A percentile compares a stretch with the other conserved stretches of the same genome.
Conservation (phyloP, 495 filamentous ascomycete species). For the Tuber borchii region DNA sequence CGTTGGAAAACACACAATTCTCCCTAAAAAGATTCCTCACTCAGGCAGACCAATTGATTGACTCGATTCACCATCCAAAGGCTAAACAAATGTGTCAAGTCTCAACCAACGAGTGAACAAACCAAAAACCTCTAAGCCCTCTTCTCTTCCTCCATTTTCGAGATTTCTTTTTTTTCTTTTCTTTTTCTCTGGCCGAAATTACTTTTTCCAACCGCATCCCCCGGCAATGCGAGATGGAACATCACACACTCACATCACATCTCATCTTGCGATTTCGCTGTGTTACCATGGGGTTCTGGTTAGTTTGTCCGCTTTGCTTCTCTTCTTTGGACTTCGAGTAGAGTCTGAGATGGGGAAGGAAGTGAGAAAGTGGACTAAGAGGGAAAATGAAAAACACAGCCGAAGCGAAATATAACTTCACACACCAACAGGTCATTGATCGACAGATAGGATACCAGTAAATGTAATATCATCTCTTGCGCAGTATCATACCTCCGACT, state of each 20-base stretch:
- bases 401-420: neutral
- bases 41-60: neutral
- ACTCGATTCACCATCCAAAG: neutral
- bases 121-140: neutral
- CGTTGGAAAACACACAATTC: neutral
- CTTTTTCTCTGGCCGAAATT: neutral
- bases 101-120: neutral
- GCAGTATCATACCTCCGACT: neutral
- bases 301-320: neutral
- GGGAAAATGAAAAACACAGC: neutral
- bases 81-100: neutral
- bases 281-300: neutral
- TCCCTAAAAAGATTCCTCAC: neutral
- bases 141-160: neutral
- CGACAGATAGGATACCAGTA: neutral
- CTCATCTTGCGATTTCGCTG: neutral
- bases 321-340: neutral
- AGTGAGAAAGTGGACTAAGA: neutral
- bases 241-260: neutral
- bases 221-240: neutral
- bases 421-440: neutral
- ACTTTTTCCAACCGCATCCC: conserved; percentile 1
- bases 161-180: neutral
- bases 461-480: neutral
- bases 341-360: neutral